Base-by-base conservation (phyloP, 257 asterid genomes). In the Solanum chiquidenum region DNA sequence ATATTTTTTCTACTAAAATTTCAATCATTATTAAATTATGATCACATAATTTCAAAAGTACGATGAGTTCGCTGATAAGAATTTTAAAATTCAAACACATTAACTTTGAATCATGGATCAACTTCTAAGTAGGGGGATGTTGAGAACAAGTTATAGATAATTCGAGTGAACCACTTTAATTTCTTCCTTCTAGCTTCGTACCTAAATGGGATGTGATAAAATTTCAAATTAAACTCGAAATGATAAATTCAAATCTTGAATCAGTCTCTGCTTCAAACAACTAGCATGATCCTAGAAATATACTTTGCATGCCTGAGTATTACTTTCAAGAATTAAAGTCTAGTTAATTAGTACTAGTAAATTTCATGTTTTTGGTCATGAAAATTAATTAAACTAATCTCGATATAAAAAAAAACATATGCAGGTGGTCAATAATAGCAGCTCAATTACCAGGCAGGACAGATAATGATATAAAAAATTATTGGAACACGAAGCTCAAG, bases 401-500 rank as follows among this genome's bases (percentile, higher is more conserved):
- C 3, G 20, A 35, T 37, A 42, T 23, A 18, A 25, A 29, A 42
- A 42, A 72, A 44, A 13, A 76, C 21, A 86, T 46, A n/a, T 20
- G 62, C 89, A 93, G 95, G 82, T 94, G 95, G 96, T 94, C 96
- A 83, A 92, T 95, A 77, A 96, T 96, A 86, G 99, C 99, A 60
- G 94, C 93, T 12, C 95, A 94, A 38, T 91, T 96, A 72, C 98
- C 95, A 7, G 98, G 99, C 0, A 95, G 98, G 86, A 96, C 99
- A 1, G 99, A 96, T 87, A 96, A 96, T 55, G 98, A 96, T 35
- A 96, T 96, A 84, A 96, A 96, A 87, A 96, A 96, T 90, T 93
- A 96, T 84, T 96, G 98, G 98, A 96, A 96, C 95, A 96, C 98
- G 2, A 96, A 95, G 93, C 99, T 96, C 5, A 96, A 94, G 87